A percentile compares a stretch with the other conserved stretches of the same genome.
Evolutionary conservation across 2,329 filamentous ascomycete species (phyloP).

Genomic region (Cladosporium sp.): DNA sequence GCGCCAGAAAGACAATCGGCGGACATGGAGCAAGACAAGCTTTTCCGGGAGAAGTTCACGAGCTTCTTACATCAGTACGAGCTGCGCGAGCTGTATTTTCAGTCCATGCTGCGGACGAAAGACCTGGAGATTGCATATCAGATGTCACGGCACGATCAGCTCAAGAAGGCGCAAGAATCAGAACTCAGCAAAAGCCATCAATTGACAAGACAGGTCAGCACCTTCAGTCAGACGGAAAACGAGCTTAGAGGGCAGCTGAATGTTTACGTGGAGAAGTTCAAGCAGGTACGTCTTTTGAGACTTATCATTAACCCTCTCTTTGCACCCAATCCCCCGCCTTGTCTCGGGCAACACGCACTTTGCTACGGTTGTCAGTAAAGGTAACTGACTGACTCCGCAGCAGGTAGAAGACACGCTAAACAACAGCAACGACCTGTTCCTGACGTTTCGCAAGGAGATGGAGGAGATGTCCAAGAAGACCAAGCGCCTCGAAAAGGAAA

Average conservation of each 20-base stretch:
- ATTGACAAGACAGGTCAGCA: conserved; percentile 85
- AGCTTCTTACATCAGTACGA: conserved; percentile 97
- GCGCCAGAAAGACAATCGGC: conserved; percentile 75
- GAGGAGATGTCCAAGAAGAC: conserved; percentile 99
- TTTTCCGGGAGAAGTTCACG: conserved; percentile 81
- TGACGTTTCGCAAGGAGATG: conserved; percentile 98
- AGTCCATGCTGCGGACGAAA: conserved; percentile 86
- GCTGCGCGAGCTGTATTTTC: conserved; percentile 88
- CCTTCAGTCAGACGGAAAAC: conserved; percentile 92
- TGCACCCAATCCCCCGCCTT: not conserved
- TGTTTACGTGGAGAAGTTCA: conserved; percentile 99
- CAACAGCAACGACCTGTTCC: conserved; percentile 95
- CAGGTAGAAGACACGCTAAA: conserved; percentile 98
- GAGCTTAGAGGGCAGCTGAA: conserved; percentile 93
- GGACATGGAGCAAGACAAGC: conserved; percentile 83
- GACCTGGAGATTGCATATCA: conserved; percentile 94
- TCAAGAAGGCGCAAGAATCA: conserved; percentile 80
- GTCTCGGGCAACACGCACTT: conserved; percentile 4
- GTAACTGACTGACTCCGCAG: conserved; percentile 43
- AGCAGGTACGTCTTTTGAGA: conserved; percentile 67
- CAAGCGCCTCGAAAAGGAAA: conserved; percentile 94
- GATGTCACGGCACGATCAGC: conserved; percentile 80
- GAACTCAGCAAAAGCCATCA: conserved; percentile 78
- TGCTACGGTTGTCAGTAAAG: conserved; percentile 15
- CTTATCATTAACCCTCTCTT: too few relatives aligned